Evolutionary conservation across 345 rosid genomes (phyloP).

Genomic region (Pugionium cornutum): DNA sequence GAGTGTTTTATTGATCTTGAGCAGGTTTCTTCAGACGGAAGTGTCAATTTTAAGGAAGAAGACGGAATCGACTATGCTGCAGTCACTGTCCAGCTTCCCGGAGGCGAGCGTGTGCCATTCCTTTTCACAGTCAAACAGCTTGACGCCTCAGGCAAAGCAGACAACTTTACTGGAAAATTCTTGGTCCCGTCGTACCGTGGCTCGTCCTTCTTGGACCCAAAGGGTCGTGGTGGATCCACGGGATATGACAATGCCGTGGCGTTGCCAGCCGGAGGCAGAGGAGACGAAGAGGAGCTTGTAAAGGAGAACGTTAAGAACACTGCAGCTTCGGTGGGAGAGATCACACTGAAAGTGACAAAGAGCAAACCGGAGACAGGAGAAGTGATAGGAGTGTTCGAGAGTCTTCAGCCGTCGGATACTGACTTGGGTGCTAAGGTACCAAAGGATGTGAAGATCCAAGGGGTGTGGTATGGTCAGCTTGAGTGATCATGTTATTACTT

Average conservation of each 20-base stretch:
- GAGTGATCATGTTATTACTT: conserved; percentile 46
- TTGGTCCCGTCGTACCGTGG: conserved; percentile 92
- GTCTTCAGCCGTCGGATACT: conserved; percentile 96
- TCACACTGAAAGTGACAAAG: conserved; percentile 75
- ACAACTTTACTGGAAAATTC: conserved; percentile 70
- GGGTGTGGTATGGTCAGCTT: conserved; percentile 96
- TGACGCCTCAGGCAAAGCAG: conserved; percentile 88
- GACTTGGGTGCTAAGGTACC: conserved; percentile 93
- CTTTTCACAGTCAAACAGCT: conserved; percentile 89
- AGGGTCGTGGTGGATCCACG: conserved; percentile 46
- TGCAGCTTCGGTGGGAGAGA: conserved; percentile 74
- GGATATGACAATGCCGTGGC: conserved; percentile 94
- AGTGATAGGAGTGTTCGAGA: conserved; percentile 92
- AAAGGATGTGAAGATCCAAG: conserved; percentile 94
- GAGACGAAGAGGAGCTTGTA: conserved; percentile 83
- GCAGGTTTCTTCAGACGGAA: conserved; percentile 57
- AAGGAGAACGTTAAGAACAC: conserved; percentile 83
- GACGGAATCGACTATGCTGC: conserved; percentile 97
- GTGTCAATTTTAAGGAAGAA: conserved; percentile 79
- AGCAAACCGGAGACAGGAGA: conserved; percentile 92
- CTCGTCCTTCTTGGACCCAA: conserved; percentile 80
- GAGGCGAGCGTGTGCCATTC: conserved; percentile 94
- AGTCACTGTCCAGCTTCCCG: conserved; percentile 91
- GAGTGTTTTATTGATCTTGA: background rate
- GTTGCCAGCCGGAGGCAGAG: conserved; percentile 77